Evolutionary conservation across 306 rosid species (phyloP), one percentile per base, ranked within the genome.

Genomic region (Hylodesmum podocarpum): DNA sequence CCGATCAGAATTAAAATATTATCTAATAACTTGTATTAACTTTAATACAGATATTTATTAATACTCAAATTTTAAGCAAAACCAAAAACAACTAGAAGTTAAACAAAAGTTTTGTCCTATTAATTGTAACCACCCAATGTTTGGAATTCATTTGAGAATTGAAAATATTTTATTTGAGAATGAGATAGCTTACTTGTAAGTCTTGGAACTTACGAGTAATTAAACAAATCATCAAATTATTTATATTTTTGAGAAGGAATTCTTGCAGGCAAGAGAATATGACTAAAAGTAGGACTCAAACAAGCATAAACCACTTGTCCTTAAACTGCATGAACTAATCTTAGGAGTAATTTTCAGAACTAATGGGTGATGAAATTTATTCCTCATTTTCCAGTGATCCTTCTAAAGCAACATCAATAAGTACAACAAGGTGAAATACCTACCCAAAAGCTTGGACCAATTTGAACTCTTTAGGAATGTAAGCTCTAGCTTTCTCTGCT

Each of bases 391-490:
- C 40, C 8, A 62, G 39, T 36, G 19, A 43, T 43, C 14, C 77
- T 31, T 43, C 19, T 5, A 73, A 66, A 61, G 65, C 36, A 19
- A 46, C 12, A 44, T 27, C 19, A 72, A 33, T 24, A 9, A 28
- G 22, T 24, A 54, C 2, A 53, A 28, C n/a, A n/a, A n/a, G n/a
- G 47, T 79, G 5, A n/a, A 33, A 33, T 25, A 87, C 90, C 84
- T 84, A 94, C 97, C 98, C 98, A 86, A 92, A 95, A 74, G 95
- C 95, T 88, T 95, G 90, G 63, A 95, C 93, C 64, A 95, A 78
- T 87, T 85, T 92, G 63, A 95, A 88, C 62, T 95, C 96, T 83
- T 88, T 90, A 3, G 98, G 99, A 75, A 95, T 89, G 80, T 81
- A 85, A 1, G 90, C 87, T 78, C 96, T 82, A 69, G 88, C 97